Base-by-base conservation (phyloP, 2,329 filamentous ascomycete genomes). In the Sporothrix sp. region DNA sequence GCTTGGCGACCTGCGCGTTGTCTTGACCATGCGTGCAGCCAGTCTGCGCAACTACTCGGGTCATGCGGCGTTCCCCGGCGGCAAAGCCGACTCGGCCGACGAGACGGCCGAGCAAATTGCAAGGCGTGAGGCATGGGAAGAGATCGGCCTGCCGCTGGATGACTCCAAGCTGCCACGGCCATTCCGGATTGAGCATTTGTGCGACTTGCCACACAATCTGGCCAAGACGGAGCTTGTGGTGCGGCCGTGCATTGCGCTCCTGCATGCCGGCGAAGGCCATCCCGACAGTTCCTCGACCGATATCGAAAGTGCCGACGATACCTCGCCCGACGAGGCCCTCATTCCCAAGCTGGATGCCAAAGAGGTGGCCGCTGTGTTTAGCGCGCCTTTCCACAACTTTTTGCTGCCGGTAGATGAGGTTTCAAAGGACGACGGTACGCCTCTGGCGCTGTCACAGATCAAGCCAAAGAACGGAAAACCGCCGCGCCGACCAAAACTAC, bases 331-430 rank as follows among this genome's bases (percentile, higher is more conserved):
- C 61, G 81, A 84, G 58, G 78, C 73, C 54, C 76, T 90, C 67
- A 87, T 87, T 53, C 90, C 91, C 0, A 77, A 81, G 35, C 74
- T 96, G 10, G 87, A 96, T 67, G 86, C 89, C 1, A 84, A 86
- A 57, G 91, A 97, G 67, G 91, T 97, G 2, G 90, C 89, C 2
- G 90, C 89, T 39, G 88, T 97, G 30, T 97, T 97, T 68, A 91
- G 87, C 5, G 90, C 86, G 5, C 85, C 87, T 0, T 88, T 97
- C 59, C 80, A 84, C 64, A 86, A 89, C 63, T 96, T 97, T 64
- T 69, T 97, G 48, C 72, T 70, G 42, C 65, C 70, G 28, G 65
- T 67, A 46, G 84, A 87, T 64, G 74, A 85, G 55, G 65, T 71
- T 3, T 65, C 65, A 2, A 61, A 62, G 10, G 54, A 48, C 14